Conservation (phyloP, 2,329 filamentous ascomycete genomes). For the Phyllosticta citriasiana region DNA sequence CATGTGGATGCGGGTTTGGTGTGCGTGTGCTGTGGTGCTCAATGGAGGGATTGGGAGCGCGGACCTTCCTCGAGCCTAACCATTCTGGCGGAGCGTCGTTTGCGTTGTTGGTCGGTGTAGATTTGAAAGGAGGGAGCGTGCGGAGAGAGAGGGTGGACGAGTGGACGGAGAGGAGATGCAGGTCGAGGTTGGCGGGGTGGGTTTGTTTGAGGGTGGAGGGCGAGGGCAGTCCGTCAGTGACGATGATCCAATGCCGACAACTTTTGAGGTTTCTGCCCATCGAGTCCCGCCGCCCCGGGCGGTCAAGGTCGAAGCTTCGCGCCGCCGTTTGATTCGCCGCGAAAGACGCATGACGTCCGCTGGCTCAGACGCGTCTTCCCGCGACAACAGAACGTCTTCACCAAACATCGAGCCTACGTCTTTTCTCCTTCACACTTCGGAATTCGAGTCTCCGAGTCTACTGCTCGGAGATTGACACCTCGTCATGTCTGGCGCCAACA, state of each 20-base stretch:
- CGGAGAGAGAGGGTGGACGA: neutral
- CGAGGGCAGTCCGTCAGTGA: neutral
- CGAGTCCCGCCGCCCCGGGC: neutral
- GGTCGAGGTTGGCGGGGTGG: neutral
- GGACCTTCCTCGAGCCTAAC: constrained; percentile 79
- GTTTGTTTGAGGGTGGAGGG: neutral
- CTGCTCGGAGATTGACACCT: neutral
- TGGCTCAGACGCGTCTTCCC: constrained; percentile 1
- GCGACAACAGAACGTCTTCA: neutral
- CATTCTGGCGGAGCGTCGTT: constrained; percentile 50
- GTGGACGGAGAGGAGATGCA: neutral
- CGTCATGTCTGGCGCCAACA: constrained; percentile 15
- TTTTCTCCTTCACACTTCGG: neutral
- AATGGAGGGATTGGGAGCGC: neutral
- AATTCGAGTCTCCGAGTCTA: no score
- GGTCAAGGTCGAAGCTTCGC: neutral
- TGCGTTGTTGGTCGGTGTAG: neutral
- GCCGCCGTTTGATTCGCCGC: constrained; percentile 3
- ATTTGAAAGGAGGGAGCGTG: neutral
- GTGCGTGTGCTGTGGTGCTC: neutral
- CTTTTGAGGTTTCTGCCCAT: constrained; percentile 1
- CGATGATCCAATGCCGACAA: constrained; percentile 7
- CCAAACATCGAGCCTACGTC: neutral
- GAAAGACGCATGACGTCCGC: neutral
- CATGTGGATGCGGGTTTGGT: neutral